Percentiles rank a stretch among this genome's conserved stretches.
Conservation (phyloP, 1,284 basidiomycete species). For the Inonotus obliquus region DNA sequence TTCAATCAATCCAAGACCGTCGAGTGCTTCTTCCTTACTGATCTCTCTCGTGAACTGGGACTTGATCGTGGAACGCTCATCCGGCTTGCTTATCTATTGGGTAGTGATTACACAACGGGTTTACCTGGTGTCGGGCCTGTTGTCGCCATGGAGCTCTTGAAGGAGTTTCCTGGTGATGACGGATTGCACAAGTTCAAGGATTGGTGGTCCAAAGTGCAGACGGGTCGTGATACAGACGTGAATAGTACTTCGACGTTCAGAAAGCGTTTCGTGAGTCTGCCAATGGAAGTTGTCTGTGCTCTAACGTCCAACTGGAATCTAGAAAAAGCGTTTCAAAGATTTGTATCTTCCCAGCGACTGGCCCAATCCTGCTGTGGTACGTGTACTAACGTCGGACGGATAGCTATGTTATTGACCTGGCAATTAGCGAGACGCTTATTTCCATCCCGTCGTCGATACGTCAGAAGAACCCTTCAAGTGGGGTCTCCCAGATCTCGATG, state of each 20-base stretch:
- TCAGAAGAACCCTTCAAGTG: constrained; percentile 96
- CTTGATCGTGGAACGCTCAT: constrained; percentile 86
- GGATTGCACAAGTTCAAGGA: constrained; percentile 84
- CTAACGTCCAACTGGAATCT: constrained; percentile 12
- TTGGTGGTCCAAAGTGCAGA: constrained; percentile 97
- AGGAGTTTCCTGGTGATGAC: constrained; percentile 83
- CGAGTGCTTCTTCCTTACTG: constrained; percentile 86
- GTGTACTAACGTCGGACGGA: constrained; percentile 26
- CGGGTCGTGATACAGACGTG: constrained; percentile 72
- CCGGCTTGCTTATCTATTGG: constrained; percentile 87
- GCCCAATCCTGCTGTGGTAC: constrained; percentile 86
- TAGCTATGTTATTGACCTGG: background rate
- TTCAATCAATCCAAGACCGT: constrained; percentile 99
- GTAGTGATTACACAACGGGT: constrained; percentile 97
- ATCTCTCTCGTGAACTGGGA: constrained; percentile 86
- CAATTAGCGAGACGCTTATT: constrained; percentile 83
- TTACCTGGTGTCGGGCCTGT: constrained; percentile 94
- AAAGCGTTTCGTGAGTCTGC: constrained; percentile 72
- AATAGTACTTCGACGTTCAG: constrained; percentile 76
- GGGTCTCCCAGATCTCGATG: constrained; percentile 94
- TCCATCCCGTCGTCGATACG: constrained; percentile 84
- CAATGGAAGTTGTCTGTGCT: background rate
- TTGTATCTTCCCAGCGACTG: constrained; percentile 80
- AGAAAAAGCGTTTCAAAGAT: constrained; percentile 89
- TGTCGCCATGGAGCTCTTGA: constrained; percentile 91